Evolutionary conservation across 2,329 filamentous ascomycete species (phyloP).

Genomic region (Aspergillus ochraceus): DNA sequence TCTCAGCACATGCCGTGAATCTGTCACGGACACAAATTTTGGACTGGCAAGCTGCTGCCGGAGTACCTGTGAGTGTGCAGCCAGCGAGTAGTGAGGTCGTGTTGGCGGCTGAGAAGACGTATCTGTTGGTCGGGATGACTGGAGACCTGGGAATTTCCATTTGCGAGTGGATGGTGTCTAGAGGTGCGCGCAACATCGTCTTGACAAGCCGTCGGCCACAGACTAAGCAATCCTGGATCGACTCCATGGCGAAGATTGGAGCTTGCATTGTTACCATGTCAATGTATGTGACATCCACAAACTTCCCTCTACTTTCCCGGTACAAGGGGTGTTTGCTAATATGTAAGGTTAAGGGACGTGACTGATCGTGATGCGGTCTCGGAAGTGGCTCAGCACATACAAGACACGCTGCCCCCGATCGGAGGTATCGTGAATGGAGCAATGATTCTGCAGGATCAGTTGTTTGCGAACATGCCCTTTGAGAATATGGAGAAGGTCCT

Average conservation of each 20-base stretch:
- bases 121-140: slow-evolving; percentile 1
- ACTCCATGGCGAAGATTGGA: background rate
- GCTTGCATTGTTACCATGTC: background rate
- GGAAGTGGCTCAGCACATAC: background rate
- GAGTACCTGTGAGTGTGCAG: background rate
- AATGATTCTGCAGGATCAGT: slow-evolving; percentile 7
- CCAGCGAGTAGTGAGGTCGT: background rate
- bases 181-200: slow-evolving; percentile 1
- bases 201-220: slow-evolving; percentile 4
- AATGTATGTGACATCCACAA: background rate
- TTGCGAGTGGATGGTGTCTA: background rate
- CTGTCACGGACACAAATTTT: background rate
- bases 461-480: slow-evolving; percentile 2
- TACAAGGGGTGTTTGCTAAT: background rate
- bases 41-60: background rate
- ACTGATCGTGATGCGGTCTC: background rate
- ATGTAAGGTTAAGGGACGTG: slow-evolving; percentile 3
- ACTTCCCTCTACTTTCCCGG: background rate
- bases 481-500: background rate
- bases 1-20: too few relatives aligned
- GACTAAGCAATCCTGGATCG: background rate
- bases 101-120: background rate
- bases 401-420: slow-evolving; percentile 3
- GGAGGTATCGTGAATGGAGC: slow-evolving; percentile 12
- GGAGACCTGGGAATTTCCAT: slow-evolving; percentile 3